Conservation (phyloP, 306 rosid species). For the Canavalia gladiata region DNA sequence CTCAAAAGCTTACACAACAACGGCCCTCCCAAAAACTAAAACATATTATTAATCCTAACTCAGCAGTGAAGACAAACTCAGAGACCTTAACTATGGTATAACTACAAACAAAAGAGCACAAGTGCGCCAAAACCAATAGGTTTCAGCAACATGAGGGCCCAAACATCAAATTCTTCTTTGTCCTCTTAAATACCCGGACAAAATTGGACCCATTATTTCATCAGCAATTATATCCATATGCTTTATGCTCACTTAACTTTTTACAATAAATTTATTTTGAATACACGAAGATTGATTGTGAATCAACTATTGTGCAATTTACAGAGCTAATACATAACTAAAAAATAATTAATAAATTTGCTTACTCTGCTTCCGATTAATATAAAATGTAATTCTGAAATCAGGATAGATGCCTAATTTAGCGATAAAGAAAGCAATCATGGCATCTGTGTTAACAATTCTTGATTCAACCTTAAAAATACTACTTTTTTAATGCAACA, state of each 20-base stretch:
- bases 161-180: not conserved
- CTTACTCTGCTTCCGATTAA: too few species aligned
- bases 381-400: too few species aligned
- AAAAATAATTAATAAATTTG: not conserved
- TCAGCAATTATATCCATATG: not conserved
- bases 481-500: too few species aligned
- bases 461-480: too few species aligned
- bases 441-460: too few species aligned
- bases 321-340: not conserved
- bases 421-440: too few species aligned
- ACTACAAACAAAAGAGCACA: not conserved
- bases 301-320: not conserved
- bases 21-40: conserved; percentile 38
- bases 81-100: conserved; percentile 11
- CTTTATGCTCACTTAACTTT: not conserved
- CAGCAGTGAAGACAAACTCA: conserved; percentile 5
- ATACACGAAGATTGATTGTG: too few species aligned
- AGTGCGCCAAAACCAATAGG: not conserved
- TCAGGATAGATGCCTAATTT: too few species aligned
- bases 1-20: conserved; percentile 48
- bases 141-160: conserved; percentile 1
- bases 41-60: not conserved
- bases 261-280: not conserved
- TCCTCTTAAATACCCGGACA: not conserved
- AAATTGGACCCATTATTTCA: not conserved